These are phyloP conservation scores for Arabis alpina DNA, from an alignment of 345 rosid genomes.

Conservation along the genomic window DNA sequence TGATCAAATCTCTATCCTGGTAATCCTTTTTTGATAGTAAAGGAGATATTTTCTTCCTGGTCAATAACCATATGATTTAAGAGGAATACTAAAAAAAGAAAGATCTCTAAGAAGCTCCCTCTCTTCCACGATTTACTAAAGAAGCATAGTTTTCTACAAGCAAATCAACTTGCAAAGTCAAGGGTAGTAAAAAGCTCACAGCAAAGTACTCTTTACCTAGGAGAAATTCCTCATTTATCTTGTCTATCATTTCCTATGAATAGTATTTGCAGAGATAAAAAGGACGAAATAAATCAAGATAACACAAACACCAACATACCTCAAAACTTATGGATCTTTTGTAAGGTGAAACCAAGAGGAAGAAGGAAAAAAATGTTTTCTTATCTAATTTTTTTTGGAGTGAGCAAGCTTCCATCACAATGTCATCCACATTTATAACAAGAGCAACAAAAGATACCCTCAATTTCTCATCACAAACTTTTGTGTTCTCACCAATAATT, in stretches of 20 bases:
- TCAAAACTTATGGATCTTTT: conserved; percentile 24
- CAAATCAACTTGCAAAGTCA: conserved; percentile 11
- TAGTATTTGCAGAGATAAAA: conserved; percentile 12
- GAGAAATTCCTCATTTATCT: conserved; percentile 13
- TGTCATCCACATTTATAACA: conserved; percentile 31
- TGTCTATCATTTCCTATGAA: conserved; percentile 2
- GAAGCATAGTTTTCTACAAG: conserved; percentile 13
- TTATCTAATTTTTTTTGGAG: background rate
- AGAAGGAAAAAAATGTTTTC: conserved; percentile 11
- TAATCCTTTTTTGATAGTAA: background rate
- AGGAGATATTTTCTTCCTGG: conserved; percentile 14
- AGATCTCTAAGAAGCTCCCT: conserved; percentile 19
- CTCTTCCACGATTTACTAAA: conserved; percentile 19
- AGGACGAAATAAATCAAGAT: conserved; percentile 12
- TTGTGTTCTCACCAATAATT: conserved; percentile 35
- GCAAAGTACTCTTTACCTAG: conserved; percentile 10
- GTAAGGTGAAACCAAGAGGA: conserved; percentile 19
- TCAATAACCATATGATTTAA: conserved; percentile 1
- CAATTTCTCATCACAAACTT: conserved; percentile 4
- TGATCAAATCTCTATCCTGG: background rate
- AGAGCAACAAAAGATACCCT: conserved; percentile 22
- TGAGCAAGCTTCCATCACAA: conserved; percentile 15
- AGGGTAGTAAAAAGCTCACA: background rate
- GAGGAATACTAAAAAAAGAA: background rate
- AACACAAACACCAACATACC: conserved; percentile 33